phyloP scores from a whole-genome alignment of 2,329 filamentous ascomycete genomes.

The Fusarium sp. region DNA sequence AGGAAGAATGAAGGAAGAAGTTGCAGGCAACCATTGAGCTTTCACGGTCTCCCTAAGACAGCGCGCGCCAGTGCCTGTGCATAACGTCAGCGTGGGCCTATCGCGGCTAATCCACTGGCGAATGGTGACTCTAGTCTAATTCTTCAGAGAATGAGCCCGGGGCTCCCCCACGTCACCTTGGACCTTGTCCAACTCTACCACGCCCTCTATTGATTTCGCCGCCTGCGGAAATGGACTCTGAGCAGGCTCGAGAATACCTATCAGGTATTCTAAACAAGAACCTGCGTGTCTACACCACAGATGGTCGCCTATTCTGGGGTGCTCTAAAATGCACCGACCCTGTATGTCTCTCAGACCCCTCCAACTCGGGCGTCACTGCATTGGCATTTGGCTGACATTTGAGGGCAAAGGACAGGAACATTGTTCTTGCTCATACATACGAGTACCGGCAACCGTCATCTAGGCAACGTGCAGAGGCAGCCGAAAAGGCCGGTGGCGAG shows the following conservation, averaged over 20 bases:
- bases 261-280: slow-evolving; percentile 80
- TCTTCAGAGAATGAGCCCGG: slow-evolving; percentile 6
- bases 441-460: slow-evolving; percentile 85
- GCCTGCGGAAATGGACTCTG: slow-evolving; percentile 58
- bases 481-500: slow-evolving; percentile 50
- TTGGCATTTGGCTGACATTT: neutral
- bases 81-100: slow-evolving; percentile 43
- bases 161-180: neutral
- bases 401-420: slow-evolving; percentile 78
- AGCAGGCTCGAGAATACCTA: slow-evolving; percentile 68
- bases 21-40: slow-evolving; percentile 9
- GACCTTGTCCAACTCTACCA: neutral
- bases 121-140: slow-evolving; percentile 2
- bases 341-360: slow-evolving; percentile 61
- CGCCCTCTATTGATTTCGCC: neutral
- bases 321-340: slow-evolving; percentile 95
- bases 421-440: slow-evolving; percentile 86
- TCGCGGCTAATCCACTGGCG: slow-evolving; percentile 27
- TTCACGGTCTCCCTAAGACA: slow-evolving; percentile 7
- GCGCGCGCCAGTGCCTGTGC: neutral
- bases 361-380: neutral
- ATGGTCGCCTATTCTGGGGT: slow-evolving; percentile 89
- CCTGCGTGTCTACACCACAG: slow-evolving; percentile 82
- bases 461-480: slow-evolving; percentile 56
- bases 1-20: neutral